Evolutionary conservation across 192 early-diverging fungal species (phyloP).

Genomic region (Entomortierella parvispora): DNA sequence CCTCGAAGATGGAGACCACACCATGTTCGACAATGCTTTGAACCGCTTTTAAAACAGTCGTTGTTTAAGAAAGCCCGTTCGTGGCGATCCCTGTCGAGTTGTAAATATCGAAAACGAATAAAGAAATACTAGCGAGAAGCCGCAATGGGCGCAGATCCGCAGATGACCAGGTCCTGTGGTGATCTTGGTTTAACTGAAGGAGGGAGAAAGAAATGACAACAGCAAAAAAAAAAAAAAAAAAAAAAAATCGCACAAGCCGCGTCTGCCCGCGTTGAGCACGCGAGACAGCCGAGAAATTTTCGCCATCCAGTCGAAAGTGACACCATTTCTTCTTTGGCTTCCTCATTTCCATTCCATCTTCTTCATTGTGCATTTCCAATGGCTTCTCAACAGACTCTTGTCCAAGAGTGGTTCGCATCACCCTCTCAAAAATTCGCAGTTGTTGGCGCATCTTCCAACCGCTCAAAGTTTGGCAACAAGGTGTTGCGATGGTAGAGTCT

Average conservation of each 20-base stretch:
- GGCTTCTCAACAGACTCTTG: slow-evolving; percentile 4
- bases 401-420: slow-evolving; percentile 60
- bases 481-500: slow-evolving; percentile 79
- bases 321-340: background rate
- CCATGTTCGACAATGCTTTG: slow-evolving; percentile 56
- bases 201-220: no score
- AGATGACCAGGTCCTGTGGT: no score
- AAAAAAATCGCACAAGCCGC: no score
- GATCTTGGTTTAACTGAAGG: no score
- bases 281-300: no score
- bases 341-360: slow-evolving; percentile 4
- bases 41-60: slow-evolving; percentile 25
- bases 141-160: no score
- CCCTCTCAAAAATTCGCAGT: slow-evolving; percentile 67
- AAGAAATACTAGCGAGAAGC: no score
- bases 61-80: background rate
- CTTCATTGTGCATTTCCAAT: slow-evolving; percentile 8
- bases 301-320: background rate
- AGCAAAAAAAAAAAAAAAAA: no score
- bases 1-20: slow-evolving; percentile 76
- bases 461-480: slow-evolving; percentile 86
- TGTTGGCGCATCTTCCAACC: slow-evolving; percentile 82
- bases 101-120: no score
- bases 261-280: no score
- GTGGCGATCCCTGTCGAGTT: no score